These are phyloP conservation scores for Styphnolobium japonicum DNA, from an alignment of 306 rosid genomes.

Conservation along the genomic window DNA sequence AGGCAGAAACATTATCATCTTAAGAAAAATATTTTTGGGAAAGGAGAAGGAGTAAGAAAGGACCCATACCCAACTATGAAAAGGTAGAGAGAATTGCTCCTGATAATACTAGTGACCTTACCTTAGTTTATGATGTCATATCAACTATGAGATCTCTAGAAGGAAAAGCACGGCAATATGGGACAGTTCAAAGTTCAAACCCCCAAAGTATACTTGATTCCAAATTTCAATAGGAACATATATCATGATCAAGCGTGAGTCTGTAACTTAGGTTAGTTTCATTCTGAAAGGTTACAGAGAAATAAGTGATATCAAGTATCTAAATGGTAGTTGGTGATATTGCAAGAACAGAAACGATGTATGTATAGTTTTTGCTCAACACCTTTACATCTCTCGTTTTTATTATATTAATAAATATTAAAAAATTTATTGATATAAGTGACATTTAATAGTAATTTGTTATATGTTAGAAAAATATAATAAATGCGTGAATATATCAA, in stretches of 20 bases:
- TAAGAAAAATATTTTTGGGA: neutral
- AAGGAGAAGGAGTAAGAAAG: neutral
- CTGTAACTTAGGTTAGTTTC: neutral
- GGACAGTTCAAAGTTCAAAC: neutral
- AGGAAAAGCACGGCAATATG: slow-evolving; percentile 7
- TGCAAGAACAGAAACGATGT: neutral
- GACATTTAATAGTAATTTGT: neutral
- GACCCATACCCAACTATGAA: neutral
- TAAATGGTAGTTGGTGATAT: neutral
- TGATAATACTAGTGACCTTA: slow-evolving; percentile 10
- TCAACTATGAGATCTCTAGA: slow-evolving; percentile 11
- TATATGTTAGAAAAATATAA: neutral
- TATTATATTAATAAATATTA: neutral
- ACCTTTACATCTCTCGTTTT: neutral
- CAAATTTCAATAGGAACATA: neutral
- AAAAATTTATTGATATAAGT: neutral
- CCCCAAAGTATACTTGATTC: neutral
- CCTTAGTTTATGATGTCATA: slow-evolving; percentile 28
- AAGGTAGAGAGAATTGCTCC: neutral
- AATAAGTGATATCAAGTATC: neutral
- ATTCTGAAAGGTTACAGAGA: neutral
- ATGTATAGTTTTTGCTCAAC: neutral
- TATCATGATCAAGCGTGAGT: neutral
- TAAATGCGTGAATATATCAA: neutral
- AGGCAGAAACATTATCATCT: neutral